Conservation (phyloP, 2,329 filamentous ascomycete species). For the Truncatella angustata region DNA sequence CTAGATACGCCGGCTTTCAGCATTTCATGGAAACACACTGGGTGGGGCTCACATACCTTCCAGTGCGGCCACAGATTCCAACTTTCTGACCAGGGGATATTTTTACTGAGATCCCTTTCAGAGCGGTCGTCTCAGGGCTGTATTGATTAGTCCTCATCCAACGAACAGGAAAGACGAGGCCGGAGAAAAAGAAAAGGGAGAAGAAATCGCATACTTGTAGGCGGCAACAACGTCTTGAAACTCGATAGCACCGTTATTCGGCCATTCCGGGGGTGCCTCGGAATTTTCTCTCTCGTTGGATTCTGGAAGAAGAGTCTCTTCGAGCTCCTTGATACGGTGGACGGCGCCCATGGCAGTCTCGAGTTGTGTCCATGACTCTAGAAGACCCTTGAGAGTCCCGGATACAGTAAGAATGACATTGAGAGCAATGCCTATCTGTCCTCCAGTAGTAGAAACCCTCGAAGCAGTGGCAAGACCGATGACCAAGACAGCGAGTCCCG, state of each 20-base stretch:
- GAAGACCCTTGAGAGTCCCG: constrained; percentile 10
- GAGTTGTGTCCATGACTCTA: constrained; percentile 22
- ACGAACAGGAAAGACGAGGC: no score
- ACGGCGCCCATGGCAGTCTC: constrained; percentile 26
- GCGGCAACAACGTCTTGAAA: constrained; percentile 16
- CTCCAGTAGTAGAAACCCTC: constrained; percentile 13
- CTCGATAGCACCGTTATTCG: constrained; percentile 15
- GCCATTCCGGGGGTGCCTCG: constrained; percentile 18
- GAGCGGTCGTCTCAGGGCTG: constrained; percentile 1
- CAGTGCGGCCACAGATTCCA: constrained; percentile 9
- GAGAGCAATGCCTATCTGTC: constrained; percentile 23
- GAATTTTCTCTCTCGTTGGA: constrained; percentile 7
- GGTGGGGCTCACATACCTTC: neutral
- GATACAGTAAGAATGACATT: constrained; percentile 18
- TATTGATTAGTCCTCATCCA: neutral
- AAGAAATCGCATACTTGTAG: constrained; percentile 10
- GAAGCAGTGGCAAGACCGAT: constrained; percentile 36
- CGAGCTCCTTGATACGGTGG: constrained; percentile 20
- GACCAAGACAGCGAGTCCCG: constrained; percentile 38
- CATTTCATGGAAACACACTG: neutral
- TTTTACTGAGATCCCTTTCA: constrained; percentile 1
- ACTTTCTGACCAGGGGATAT: constrained; percentile 8
- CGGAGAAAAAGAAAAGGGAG: neutral
- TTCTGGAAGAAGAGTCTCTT: constrained; percentile 16
- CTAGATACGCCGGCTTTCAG: neutral